A percentile compares a stretch with the other conserved stretches of the same genome.
phyloP scores from a whole-genome alignment of 2,329 filamentous ascomycete genomes.

The Diaporthe nobilis region DNA sequence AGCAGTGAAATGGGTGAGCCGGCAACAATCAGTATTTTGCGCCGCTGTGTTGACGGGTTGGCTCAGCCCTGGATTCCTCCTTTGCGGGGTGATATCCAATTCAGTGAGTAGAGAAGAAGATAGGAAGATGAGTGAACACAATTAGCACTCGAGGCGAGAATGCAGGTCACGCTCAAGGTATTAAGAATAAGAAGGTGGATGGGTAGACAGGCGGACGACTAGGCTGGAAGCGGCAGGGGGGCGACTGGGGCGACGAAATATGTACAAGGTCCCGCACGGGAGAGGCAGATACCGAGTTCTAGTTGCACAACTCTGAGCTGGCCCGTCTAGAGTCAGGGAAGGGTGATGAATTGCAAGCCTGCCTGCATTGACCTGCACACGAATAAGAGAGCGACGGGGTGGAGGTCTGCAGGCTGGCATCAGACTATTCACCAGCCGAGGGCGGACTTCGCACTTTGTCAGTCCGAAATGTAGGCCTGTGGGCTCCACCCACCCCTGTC shows the following conservation, averaged over 20 bases:
- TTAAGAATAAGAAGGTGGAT: constrained; percentile 28
- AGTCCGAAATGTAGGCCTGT: constrained; percentile 20
- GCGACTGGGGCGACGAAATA: constrained; percentile 17
- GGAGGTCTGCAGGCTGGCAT: neutral
- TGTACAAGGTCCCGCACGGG: constrained; percentile 9
- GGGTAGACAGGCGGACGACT: neutral
- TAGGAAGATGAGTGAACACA: neutral
- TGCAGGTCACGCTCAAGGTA: constrained; percentile 5
- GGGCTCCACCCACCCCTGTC: constrained; percentile 6
- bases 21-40: neutral
- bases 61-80: neutral
- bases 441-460: constrained; percentile 9
- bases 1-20: neutral
- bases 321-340: neutral
- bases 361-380: neutral
- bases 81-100: neutral
- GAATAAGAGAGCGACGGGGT: constrained; percentile 21
- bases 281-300: neutral
- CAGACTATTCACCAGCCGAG: neutral
- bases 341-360: neutral
- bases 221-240: constrained; percentile 11
- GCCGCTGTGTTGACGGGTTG: neutral
- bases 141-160: neutral
- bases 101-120: neutral
- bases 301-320: constrained; percentile 10